phyloP scores from a whole-genome alignment of 305 asterid genomes.

The Striga hermonthica region DNA sequence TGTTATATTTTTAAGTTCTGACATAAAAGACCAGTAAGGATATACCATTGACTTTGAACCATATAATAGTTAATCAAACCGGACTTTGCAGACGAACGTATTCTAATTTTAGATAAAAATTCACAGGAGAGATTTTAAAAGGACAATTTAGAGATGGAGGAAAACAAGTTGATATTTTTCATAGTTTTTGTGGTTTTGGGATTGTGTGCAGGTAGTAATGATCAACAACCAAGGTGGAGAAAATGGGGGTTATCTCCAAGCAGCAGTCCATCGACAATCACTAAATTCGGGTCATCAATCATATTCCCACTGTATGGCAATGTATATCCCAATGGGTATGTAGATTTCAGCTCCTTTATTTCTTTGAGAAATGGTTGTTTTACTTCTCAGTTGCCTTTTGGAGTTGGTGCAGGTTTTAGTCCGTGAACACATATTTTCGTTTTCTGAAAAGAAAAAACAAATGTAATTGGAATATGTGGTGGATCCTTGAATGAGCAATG shows the following conservation, averaged over 20 bases:
- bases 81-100: slow-evolving; percentile 19
- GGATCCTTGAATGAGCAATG: background rate
- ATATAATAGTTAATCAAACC: slow-evolving; percentile 21
- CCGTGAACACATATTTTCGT: no score
- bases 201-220: slow-evolving; percentile 43
- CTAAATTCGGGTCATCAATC: slow-evolving; percentile 50
- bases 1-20: slow-evolving; percentile 30
- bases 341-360: slow-evolving; percentile 12
- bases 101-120: background rate
- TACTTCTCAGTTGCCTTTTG: background rate
- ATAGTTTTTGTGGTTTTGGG: slow-evolving; percentile 37
- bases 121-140: background rate
- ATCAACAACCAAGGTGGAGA: slow-evolving; percentile 59
- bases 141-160: slow-evolving; percentile 31
- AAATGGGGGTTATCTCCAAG: slow-evolving; percentile 43
- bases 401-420: no score
- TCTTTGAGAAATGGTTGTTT: background rate
- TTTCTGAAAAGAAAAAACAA: no score
- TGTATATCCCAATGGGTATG: slow-evolving; percentile 90
- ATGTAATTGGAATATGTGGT: background rate
- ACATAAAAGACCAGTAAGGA: slow-evolving; percentile 38
- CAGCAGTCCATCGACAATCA: slow-evolving; percentile 33
- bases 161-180: slow-evolving; percentile 34
- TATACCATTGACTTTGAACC: slow-evolving; percentile 36
- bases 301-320: slow-evolving; percentile 72